Conservation (phyloP, 345 rosid genomes). For the Hypericum perforatum region DNA sequence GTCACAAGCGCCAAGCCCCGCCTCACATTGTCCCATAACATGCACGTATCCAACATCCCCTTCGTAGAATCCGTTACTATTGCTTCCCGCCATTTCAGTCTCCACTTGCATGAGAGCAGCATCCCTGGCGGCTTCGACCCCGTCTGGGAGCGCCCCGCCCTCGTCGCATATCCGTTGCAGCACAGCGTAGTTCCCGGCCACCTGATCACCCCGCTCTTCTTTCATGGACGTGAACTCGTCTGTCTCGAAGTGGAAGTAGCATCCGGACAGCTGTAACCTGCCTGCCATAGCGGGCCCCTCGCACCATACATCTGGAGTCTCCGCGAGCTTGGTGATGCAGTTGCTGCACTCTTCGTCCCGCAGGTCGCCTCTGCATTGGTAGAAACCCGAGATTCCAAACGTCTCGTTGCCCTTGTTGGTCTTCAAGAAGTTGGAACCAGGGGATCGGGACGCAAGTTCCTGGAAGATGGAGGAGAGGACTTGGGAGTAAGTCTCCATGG, state of each 20-base stretch:
- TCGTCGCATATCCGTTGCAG: constrained; percentile 43
- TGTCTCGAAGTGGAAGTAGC: constrained; percentile 44
- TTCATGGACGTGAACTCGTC: constrained; percentile 15
- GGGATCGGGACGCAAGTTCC: constrained; percentile 38
- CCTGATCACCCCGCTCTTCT: not conserved
- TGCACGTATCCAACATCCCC: constrained; percentile 28
- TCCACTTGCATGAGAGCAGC: constrained; percentile 39
- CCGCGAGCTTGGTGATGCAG: constrained; percentile 40
- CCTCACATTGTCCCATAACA: constrained; percentile 58
- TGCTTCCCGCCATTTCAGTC: constrained; percentile 25
- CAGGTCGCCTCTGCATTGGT: constrained; percentile 55
- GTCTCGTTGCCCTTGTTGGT: constrained; percentile 31
- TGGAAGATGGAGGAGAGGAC: constrained; percentile 33
- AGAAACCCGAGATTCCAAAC: constrained; percentile 47
- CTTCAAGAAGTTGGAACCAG: constrained; percentile 42
- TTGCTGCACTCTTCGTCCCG: constrained; percentile 32
- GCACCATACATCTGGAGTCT: constrained; percentile 31
- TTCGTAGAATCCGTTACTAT: constrained; percentile 28
- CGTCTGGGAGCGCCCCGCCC: constrained; percentile 21
- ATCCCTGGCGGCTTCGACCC: constrained; percentile 37
- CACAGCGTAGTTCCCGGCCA: constrained; percentile 4
- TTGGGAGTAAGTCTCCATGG: constrained; percentile 24
- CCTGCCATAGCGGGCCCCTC: constrained; percentile 29
- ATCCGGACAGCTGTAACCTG: constrained; percentile 62
- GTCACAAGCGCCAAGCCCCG: constrained; percentile 36